Evolutionary conservation across 768 basidiomycete genomes (phyloP), one percentile per base, ranked within the genome.

Genomic region (Hemileccinum rubropunctum): DNA sequence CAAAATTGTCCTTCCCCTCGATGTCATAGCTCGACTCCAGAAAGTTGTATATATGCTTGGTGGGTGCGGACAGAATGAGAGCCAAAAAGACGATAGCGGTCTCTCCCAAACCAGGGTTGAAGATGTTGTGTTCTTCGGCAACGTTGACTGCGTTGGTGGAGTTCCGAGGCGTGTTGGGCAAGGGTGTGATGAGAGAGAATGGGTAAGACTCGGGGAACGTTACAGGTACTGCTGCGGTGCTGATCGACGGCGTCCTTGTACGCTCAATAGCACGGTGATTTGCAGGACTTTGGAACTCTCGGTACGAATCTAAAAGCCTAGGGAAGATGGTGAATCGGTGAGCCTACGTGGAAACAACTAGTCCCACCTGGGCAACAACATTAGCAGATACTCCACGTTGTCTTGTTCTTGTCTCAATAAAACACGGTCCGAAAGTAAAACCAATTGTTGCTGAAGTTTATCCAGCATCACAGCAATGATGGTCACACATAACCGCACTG

Each of bases 201-300:
- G 95, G 95, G 65, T 98, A 94, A 0, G 94, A 87, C 56, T 93
- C 88, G 0, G 95, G 95, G 71, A 98, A 98, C 1, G 89, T 87
- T 38, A 90, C 83, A 0, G 93, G 94, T 2, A 78, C 64, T 2
- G 73, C 63, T 18, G 83, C 70, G 42, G 83, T 80, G 23, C 75
- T 70, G 3, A 85, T 83, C 2, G 80, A 76, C 15, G 76, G 74
- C 0, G 85, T 77, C 41, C 79, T 80, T 23, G 78, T 80, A 37
- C 80, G 82, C 59, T 88, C 86, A 39, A 98, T 79, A 2, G 84
- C 82, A 46, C 79, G 80, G 35, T 76, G 77, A 17, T 86, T 88
- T 0, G 75, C 78, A 0, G 83, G 73, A 56, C 71, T 83, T 57
- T 88, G 83, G 40, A 91, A 81, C 65, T 98, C 95, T 34, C 81